These are phyloP conservation scores for Kingdonia uniflora DNA, from an alignment of 164 flowering plant genomes.

Conservation along the genomic window DNA sequence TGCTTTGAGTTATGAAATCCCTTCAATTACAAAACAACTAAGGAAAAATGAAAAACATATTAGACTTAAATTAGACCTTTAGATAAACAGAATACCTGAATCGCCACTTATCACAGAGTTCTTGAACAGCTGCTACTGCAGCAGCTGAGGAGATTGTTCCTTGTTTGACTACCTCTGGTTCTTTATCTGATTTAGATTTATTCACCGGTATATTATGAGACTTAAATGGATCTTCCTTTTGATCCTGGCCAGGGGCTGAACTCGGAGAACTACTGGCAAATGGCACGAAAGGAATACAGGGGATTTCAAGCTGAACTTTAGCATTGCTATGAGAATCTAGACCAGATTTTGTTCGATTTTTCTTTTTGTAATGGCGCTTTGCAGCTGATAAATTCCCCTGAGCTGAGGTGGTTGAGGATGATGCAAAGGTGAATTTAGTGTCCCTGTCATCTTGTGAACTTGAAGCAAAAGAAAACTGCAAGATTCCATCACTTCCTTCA, in stretches of 20 bases:
- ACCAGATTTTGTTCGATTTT: constrained; percentile 32
- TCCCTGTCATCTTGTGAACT: constrained; percentile 27
- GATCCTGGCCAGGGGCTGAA: constrained; percentile 12
- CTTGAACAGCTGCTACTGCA: constrained; percentile 28
- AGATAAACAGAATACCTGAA: constrained; percentile 30
- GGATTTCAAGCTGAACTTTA: constrained; percentile 26
- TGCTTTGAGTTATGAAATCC: too few relatives aligned
- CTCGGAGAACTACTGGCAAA: constrained; percentile 23
- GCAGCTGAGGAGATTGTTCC: constrained; percentile 16
- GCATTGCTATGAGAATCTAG: constrained; percentile 23
- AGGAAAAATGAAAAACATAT: background rate
- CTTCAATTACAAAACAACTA: background rate
- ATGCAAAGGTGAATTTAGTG: constrained; percentile 53
- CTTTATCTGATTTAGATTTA: constrained; percentile 12
- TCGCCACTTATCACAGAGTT: constrained; percentile 75
- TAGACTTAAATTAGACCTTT: background rate
- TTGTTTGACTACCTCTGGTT: constrained; percentile 13
- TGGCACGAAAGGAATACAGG: constrained; percentile 28
- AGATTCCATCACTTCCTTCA: constrained; percentile 27
- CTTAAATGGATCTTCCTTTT: constrained; percentile 12
- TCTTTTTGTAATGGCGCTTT: constrained; percentile 40
- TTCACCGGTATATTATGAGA: constrained; percentile 14
- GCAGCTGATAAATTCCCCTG: constrained; percentile 28
- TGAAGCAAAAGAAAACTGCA: constrained; percentile 25
- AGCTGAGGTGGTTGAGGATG: constrained; percentile 53